A percentile compares a stretch with the other conserved stretches of the same genome.
Conservation (phyloP, 139 green algal genomes). For the Astrephomene gubernaculifera region DNA sequence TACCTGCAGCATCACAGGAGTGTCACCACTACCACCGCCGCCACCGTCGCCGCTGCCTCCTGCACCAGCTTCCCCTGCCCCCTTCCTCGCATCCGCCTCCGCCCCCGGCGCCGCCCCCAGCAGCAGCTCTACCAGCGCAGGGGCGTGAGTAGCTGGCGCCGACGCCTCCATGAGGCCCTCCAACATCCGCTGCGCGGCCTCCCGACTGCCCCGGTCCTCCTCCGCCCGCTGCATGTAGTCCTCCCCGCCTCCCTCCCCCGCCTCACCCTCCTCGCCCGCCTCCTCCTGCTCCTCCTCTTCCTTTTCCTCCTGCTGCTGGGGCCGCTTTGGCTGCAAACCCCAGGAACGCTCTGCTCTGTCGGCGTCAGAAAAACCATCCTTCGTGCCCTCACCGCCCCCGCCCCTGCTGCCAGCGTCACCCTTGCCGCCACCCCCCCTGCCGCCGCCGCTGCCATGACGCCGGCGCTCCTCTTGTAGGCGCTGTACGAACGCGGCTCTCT, state of each 20-base stretch:
- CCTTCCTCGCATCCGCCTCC: neutral
- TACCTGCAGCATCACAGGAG: neutral
- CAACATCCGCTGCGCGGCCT: slow-evolving; percentile 21
- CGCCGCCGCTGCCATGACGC: neutral
- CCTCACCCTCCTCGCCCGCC: neutral
- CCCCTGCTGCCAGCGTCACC: no score
- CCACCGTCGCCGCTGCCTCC: neutral
- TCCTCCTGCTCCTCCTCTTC: no score
- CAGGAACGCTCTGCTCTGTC: no score
- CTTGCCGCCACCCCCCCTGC: neutral
- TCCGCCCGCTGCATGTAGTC: slow-evolving; percentile 38
- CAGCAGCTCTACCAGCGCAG: slow-evolving; percentile 8
- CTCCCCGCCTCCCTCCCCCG: neutral
- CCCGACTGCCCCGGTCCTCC: neutral
- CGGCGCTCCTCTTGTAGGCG: neutral
- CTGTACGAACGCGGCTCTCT: neutral
- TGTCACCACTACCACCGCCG: neutral
- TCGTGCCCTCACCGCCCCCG: no score
- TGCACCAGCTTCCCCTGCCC: neutral
- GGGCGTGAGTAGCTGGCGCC: neutral
- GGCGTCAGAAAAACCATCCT: no score
- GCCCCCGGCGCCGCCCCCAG: neutral
- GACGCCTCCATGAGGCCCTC: neutral
- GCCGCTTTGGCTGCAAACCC: no score
- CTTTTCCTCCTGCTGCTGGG: no score